Percentiles rank a stretch among this genome's conserved stretches.
phyloP scores from a whole-genome alignment of 495 filamentous ascomycete genomes.

The Aspergillus heteromorphus region DNA sequence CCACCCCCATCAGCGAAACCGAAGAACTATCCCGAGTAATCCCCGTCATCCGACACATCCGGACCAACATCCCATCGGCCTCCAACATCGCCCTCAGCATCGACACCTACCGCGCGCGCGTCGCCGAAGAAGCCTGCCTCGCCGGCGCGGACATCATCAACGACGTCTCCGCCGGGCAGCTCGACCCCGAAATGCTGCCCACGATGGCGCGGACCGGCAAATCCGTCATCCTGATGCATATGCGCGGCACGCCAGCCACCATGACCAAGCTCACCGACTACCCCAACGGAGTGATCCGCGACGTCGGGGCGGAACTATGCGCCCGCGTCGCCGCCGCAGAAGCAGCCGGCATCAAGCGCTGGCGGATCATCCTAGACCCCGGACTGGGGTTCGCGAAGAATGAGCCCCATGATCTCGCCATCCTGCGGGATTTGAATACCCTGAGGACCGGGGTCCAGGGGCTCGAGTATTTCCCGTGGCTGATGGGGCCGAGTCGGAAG shows the following conservation, averaged over 20 bases:
- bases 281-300: conserved; percentile 65
- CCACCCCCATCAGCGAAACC: conserved; percentile 54
- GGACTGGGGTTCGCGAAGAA: conserved; percentile 92
- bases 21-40: conserved; percentile 77
- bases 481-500: conserved; percentile 87
- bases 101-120: conserved; percentile 85
- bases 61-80: conserved; percentile 54
- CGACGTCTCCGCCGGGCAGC: conserved; percentile 77
- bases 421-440: conserved; percentile 61
- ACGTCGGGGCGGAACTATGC: conserved; percentile 64
- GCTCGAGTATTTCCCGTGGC: conserved; percentile 73
- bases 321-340: conserved; percentile 71
- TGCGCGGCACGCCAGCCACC: conserved; percentile 80
- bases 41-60: conserved; percentile 70
- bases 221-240: conserved; percentile 89
- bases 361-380: conserved; percentile 93
- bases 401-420: conserved; percentile 69
- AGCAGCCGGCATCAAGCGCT: conserved; percentile 75
- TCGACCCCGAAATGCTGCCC: conserved; percentile 77
- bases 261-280: conserved; percentile 71
- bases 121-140: conserved; percentile 72
- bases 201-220: conserved; percentile 76
- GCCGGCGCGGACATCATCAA: conserved; percentile 94
- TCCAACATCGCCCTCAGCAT: conserved; percentile 67
- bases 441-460: conserved; percentile 55